Evolutionary conservation across 2,329 filamentous ascomycete species (phyloP).

Genomic region (Claviceps spartinae): DNA sequence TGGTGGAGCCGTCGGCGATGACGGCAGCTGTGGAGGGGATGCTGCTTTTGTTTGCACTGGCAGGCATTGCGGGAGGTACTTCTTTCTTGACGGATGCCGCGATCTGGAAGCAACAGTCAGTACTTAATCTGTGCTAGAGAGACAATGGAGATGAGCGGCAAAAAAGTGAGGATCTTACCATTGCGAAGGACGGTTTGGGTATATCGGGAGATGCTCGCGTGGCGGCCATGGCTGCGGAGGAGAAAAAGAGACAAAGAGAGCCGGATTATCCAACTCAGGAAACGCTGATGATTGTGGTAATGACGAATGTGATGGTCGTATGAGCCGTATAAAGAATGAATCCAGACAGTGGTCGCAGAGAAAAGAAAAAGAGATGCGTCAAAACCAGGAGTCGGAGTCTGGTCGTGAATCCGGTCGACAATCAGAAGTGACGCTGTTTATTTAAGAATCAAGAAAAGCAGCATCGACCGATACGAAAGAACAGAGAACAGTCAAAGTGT

Average conservation of each 20-base stretch:
- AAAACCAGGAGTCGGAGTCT: slow-evolving; percentile 3
- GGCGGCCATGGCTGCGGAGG: slow-evolving; percentile 28
- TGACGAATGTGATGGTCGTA: neutral
- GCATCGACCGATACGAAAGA: slow-evolving; percentile 40
- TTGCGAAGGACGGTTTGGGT: slow-evolving; percentile 60
- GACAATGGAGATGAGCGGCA: neutral
- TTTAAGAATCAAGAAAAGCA: slow-evolving; percentile 27
- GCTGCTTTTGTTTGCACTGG: slow-evolving; percentile 9
- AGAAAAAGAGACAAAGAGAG: slow-evolving; percentile 6
- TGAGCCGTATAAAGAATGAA: slow-evolving; percentile 5
- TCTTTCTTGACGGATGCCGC: slow-evolving; percentile 29
- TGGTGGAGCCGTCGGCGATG: slow-evolving; percentile 8
- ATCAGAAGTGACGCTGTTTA: slow-evolving; percentile 18
- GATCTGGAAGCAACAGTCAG: slow-evolving; percentile 22
- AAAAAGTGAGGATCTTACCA: slow-evolving; percentile 34
- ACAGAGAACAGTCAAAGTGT: slow-evolving; percentile 32
- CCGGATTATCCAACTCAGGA: slow-evolving; percentile 11
- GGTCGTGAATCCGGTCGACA: slow-evolving; percentile 8
- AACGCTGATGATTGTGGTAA: slow-evolving; percentile 5
- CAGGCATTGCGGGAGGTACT: slow-evolving; percentile 5
- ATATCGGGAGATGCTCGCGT: slow-evolving; percentile 32
- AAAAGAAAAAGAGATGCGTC: slow-evolving; percentile 1
- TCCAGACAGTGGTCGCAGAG: slow-evolving; percentile 3
- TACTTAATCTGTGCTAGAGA: neutral
- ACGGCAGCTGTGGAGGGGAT: slow-evolving; percentile 4